These are phyloP conservation scores for Debaryomyces robertsiae DNA, from an alignment of 1,139 yeast species.

Conservation along the genomic window DNA sequence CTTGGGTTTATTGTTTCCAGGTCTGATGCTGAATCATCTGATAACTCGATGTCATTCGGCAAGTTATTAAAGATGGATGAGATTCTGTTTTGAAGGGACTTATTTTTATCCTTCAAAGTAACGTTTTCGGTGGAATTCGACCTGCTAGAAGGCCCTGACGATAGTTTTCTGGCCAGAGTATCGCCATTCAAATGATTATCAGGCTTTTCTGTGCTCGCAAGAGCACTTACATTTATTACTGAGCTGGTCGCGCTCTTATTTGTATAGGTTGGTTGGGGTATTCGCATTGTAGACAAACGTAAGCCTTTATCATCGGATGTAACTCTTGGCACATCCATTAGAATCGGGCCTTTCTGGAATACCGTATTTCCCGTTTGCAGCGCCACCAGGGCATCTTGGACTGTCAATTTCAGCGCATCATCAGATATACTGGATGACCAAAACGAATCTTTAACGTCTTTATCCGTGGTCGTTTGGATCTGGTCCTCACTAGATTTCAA, in stretches of 20 bases:
- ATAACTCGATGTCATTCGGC: slow-evolving; percentile 52
- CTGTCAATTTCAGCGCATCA: slow-evolving; percentile 3
- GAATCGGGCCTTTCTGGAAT: slow-evolving; percentile 1
- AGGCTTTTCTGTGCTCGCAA: slow-evolving; percentile 26
- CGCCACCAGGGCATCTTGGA: slow-evolving; percentile 8
- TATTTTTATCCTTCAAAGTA: slow-evolving; percentile 8
- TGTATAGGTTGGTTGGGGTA: slow-evolving; percentile 18
- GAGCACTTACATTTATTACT: slow-evolving; percentile 36
- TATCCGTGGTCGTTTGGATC: neutral
- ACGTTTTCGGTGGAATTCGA: neutral
- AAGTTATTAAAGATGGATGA: slow-evolving; percentile 48
- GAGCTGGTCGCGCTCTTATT: slow-evolving; percentile 34
- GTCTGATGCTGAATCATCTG: slow-evolving; percentile 52
- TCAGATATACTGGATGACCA: neutral
- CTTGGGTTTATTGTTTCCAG: slow-evolving; percentile 33
- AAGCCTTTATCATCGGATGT: slow-evolving; percentile 36
- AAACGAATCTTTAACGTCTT: neutral
- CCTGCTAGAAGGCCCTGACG: neutral
- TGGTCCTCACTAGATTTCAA: slow-evolving; percentile 1
- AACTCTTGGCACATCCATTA: slow-evolving; percentile 25
- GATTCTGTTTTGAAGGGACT: slow-evolving; percentile 29
- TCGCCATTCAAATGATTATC: neutral
- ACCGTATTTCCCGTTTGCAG: slow-evolving; percentile 1
- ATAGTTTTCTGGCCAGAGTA: neutral
- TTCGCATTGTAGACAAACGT: slow-evolving; percentile 28